Conservation (phyloP, 2,329 filamentous ascomycete species). For the Exophiala alcalophila region DNA sequence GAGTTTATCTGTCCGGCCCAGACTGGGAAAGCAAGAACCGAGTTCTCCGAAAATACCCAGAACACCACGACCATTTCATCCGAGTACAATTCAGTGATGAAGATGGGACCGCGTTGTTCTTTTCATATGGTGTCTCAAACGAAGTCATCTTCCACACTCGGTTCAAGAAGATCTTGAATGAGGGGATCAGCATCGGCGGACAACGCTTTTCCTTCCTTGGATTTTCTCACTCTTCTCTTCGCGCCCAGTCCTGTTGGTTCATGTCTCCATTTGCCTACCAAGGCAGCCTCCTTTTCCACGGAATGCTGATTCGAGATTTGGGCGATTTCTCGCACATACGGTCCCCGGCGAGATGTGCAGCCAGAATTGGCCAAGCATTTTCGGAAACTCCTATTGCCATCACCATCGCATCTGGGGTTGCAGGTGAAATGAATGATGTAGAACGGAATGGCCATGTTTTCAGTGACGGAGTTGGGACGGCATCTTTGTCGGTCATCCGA, state of each 20-base stretch:
- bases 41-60: constrained; percentile 63
- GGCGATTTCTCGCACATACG: constrained; percentile 53
- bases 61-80: constrained; percentile 62
- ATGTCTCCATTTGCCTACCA: constrained; percentile 49
- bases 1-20: constrained; percentile 49
- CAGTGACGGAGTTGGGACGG: constrained; percentile 75
- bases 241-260: constrained; percentile 69
- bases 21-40: constrained; percentile 65
- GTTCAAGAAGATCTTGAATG: constrained; percentile 59
- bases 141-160: constrained; percentile 54
- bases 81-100: constrained; percentile 74
- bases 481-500: constrained; percentile 55
- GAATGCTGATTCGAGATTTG: constrained; percentile 44
- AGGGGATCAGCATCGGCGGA: constrained; percentile 63
- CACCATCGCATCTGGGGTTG: constrained; percentile 38
- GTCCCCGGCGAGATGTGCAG: constrained; percentile 57
- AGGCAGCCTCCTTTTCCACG: constrained; percentile 35
- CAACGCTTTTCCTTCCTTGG: constrained; percentile 66
- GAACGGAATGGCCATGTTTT: constrained; percentile 57
- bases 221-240: constrained; percentile 75
- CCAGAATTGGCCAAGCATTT: constrained; percentile 64
- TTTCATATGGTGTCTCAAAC: constrained; percentile 51
- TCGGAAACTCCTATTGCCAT: constrained; percentile 70
- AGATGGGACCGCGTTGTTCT: constrained; percentile 61
- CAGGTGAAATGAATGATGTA: constrained; percentile 31